Evolutionary conservation across 2,329 filamentous ascomycete genomes (phyloP).

Genomic region (Tolypocladium ophioglossoides): DNA sequence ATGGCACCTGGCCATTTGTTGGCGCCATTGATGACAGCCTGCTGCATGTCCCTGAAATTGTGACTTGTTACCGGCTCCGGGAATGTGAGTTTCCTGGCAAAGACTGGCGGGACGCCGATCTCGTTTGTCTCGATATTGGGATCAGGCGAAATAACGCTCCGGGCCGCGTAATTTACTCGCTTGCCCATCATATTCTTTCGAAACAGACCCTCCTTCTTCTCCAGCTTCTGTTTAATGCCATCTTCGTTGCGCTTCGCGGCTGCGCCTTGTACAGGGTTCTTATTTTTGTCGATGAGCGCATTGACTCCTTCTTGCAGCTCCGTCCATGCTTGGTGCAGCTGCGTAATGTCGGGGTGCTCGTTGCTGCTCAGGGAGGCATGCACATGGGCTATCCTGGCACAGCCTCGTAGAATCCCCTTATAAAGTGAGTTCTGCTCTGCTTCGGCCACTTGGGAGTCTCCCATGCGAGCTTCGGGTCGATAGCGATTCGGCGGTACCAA

Average conservation of each 20-base stretch:
- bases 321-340: conserved; percentile 73
- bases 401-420: conserved; percentile 69
- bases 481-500: conserved; percentile 88
- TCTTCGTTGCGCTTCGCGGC: conserved; percentile 74
- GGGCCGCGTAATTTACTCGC: conserved; percentile 94
- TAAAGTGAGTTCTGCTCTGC: conserved; percentile 82
- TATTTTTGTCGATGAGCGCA: conserved; percentile 77
- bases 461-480: conserved; percentile 75
- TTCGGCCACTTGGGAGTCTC: conserved; percentile 73
- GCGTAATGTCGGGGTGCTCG: conserved; percentile 40
- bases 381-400: conserved; percentile 63
- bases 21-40: conserved; percentile 89
- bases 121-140: conserved; percentile 99
- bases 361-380: conserved; percentile 40
- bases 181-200: conserved; percentile 99
- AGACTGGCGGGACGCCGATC: conserved; percentile 96
- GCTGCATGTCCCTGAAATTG: conserved; percentile 92
- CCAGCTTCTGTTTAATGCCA: conserved; percentile 93
- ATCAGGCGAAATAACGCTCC: conserved; percentile 95
- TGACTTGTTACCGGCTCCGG: conserved; percentile 95
- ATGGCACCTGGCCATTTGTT: conserved; percentile 91
- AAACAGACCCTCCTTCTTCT: conserved; percentile 98
- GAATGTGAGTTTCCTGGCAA: conserved; percentile 91
- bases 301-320: conserved; percentile 85
- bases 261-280: conserved; percentile 70